Conservation (phyloP, 192 early-diverging fungal species). For the Linnemannia schmuckeri region DNA sequence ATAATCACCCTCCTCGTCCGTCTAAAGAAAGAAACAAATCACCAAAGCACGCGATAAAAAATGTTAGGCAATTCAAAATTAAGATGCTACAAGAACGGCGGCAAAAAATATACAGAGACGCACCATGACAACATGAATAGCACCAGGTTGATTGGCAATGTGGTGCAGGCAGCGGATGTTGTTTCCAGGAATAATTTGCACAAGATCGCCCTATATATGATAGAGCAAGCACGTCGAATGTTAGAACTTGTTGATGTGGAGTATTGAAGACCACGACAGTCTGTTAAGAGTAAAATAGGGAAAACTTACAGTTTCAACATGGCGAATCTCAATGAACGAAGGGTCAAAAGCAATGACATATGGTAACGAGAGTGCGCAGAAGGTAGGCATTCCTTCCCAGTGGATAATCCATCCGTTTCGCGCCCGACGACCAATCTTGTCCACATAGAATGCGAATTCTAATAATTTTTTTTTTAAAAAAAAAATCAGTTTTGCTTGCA, state of each 20-base stretch:
- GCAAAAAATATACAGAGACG: neutral
- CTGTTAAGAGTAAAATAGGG: too few relatives aligned
- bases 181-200: constrained; percentile 66
- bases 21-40: constrained; percentile 1
- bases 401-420: constrained; percentile 83
- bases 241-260: neutral
- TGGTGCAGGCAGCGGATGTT: constrained; percentile 73
- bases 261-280: neutral
- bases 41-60: neutral
- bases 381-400: constrained; percentile 90
- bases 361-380: constrained; percentile 85
- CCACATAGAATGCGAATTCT: constrained; percentile 95
- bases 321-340: constrained; percentile 90
- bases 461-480: too few relatives aligned
- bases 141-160: constrained; percentile 51
- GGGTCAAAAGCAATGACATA: constrained; percentile 94
- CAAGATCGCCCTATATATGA: constrained; percentile 58
- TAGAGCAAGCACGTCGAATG: neutral
- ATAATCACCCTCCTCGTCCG: constrained; percentile 50
- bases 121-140: constrained; percentile 68
- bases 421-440: constrained; percentile 84
- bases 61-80: neutral
- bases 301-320: constrained; percentile 75
- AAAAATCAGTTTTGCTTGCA: neutral
- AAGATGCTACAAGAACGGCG: neutral